These are phyloP conservation scores for Verticillium zaregamsianum DNA, from an alignment of 2,329 filamentous ascomycete genomes.

Conservation along the genomic window DNA sequence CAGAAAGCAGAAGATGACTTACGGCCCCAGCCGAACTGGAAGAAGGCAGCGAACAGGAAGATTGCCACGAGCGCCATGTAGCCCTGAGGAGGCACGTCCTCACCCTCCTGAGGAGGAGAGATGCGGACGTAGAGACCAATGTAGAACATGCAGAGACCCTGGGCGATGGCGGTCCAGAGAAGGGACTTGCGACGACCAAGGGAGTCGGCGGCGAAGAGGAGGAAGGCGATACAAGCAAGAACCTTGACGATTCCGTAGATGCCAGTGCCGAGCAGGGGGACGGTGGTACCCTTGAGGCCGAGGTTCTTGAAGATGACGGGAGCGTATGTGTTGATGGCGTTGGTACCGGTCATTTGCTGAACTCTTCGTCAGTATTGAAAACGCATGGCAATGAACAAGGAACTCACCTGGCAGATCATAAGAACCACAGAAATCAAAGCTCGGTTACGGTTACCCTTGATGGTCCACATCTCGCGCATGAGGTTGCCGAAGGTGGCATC, in stretches of 20 bases:
- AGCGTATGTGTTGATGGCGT: conserved; percentile 33
- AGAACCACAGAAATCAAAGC: conserved; percentile 51
- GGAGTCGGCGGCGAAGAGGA: conserved; percentile 57
- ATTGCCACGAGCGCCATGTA: conserved; percentile 63
- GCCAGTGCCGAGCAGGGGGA: conserved; percentile 56
- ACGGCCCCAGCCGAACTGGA: conserved; percentile 58
- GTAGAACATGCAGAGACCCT: conserved; percentile 60
- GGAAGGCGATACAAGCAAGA: conserved; percentile 51
- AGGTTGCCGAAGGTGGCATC: conserved; percentile 46
- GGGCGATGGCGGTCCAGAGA: conserved; percentile 58
- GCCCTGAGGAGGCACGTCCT: conserved; percentile 52
- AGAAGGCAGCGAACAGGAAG: conserved; percentile 53
- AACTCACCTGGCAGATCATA: conserved; percentile 51
- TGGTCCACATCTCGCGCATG: conserved; percentile 55
- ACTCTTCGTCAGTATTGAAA: neutral
- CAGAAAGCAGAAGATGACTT: neutral
- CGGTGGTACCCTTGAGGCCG: conserved; percentile 38
- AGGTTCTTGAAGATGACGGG: conserved; percentile 28
- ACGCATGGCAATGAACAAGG: neutral
- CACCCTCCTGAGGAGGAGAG: conserved; percentile 43
- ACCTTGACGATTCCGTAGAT: conserved; percentile 63
- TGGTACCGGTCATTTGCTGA: conserved; percentile 54
- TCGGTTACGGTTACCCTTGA: conserved; percentile 53
- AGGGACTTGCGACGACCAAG: conserved; percentile 52
- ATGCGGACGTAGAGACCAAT: conserved; percentile 62